These are phyloP conservation scores for Phytophthora chlamydospora DNA, from an alignment of 352 stramenopile species.

Conservation along the genomic window DNA sequence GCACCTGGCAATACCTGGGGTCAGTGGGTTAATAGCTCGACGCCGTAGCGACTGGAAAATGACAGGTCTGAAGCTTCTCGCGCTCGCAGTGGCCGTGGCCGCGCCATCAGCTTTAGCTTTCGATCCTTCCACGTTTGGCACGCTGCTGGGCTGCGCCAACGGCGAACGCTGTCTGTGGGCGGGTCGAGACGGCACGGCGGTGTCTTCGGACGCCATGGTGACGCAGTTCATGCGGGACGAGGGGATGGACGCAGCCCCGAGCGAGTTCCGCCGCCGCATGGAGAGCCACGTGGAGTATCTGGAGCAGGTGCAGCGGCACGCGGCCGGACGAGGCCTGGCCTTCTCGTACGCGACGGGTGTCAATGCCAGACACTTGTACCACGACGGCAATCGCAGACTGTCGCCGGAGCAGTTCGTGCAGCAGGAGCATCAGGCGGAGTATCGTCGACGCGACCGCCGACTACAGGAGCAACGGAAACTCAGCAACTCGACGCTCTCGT, in stretches of 20 bases:
- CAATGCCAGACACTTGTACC: slow-evolving; percentile 67
- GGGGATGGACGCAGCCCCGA: slow-evolving; percentile 33
- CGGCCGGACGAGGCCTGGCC: slow-evolving; percentile 35
- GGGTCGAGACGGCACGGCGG: slow-evolving; percentile 41
- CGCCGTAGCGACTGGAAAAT: slow-evolving; percentile 10
- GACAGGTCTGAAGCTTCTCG: slow-evolving; percentile 10
- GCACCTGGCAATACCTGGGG: background rate
- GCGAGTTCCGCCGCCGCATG: slow-evolving; percentile 54
- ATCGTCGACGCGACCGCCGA: slow-evolving; percentile 38
- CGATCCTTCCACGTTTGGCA: slow-evolving; percentile 54
- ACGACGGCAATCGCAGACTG: slow-evolving; percentile 47
- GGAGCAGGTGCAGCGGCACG: slow-evolving; percentile 66
- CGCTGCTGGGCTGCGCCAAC: slow-evolving; percentile 51
- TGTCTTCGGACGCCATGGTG: slow-evolving; percentile 53
- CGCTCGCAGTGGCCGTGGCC: slow-evolving; percentile 4
- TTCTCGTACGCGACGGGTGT: slow-evolving; percentile 77
- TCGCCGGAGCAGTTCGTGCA: slow-evolving; percentile 59
- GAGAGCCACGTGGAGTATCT: slow-evolving; percentile 70
- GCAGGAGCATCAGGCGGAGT: slow-evolving; percentile 55
- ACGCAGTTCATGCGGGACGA: slow-evolving; percentile 64
- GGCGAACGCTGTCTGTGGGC: slow-evolving; percentile 58
- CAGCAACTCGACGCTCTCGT: slow-evolving; percentile 30
- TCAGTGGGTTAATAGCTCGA: background rate
- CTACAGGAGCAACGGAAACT: slow-evolving; percentile 18
- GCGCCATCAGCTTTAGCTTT: slow-evolving; percentile 6